Evolutionary conservation across 345 rosid species (phyloP).

Genomic region (Eucalyptus pumila): DNA sequence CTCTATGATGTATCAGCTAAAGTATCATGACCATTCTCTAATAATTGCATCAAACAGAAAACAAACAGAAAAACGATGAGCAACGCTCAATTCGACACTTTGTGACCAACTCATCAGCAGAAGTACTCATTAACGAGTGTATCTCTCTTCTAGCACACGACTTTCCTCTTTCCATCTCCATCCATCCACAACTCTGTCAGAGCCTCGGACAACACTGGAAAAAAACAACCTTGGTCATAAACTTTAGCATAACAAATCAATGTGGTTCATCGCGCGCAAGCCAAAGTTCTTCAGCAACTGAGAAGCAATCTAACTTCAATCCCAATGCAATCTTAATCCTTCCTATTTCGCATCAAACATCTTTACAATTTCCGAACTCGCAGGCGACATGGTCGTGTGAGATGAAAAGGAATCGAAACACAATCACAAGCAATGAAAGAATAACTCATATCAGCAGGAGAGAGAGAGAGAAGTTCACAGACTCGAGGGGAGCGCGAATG

Average conservation of each 20-base stretch:
- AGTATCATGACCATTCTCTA: not conserved
- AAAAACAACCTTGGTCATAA: not conserved
- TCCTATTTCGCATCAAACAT: not conserved
- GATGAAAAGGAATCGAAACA: not conserved
- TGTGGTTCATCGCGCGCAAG: rapidly evolving
- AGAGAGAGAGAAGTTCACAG: not conserved
- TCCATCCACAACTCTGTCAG: not conserved
- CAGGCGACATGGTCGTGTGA: not conserved
- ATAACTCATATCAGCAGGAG: not conserved
- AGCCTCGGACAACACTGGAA: not conserved
- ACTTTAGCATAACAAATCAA: not conserved
- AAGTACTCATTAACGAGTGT: not conserved
- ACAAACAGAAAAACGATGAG: not conserved
- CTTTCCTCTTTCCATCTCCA: not conserved
- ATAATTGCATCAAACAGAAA: not conserved
- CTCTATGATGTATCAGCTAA: not conserved
- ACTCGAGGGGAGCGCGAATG: constrained; percentile 18
- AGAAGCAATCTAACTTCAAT: not conserved
- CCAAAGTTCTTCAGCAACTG: not conserved
- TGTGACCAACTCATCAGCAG: not conserved
- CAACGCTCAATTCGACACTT: not conserved
- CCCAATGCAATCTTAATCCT: not conserved
- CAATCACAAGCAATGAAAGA: not conserved
- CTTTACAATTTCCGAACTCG: not conserved
- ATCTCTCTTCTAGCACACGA: not conserved